Conservation (phyloP, 148 eudicot genomes). For the Chenopodium album region DNA sequence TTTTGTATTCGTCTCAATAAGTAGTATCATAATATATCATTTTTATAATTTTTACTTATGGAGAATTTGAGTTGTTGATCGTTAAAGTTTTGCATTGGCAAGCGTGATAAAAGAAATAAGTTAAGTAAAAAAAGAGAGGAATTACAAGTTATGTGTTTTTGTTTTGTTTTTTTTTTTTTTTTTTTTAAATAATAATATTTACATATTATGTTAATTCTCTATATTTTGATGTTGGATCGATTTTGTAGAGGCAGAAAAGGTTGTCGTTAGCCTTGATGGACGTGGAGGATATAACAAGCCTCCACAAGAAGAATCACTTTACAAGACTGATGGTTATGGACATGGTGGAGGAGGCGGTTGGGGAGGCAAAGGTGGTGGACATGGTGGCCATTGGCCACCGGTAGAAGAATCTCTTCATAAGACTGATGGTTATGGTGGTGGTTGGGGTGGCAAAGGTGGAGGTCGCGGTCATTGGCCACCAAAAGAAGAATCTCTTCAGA, state of each 20-base stretch:
- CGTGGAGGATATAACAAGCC: constrained; percentile 7
- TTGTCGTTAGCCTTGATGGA: not conserved
- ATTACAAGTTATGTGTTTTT: too few species aligned
- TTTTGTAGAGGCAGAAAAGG: not conserved
- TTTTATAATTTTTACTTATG: too few species aligned
- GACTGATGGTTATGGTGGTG: not conserved
- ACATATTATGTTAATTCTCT: not conserved
- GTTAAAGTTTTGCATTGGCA: too few species aligned
- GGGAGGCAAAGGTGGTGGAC: not conserved
- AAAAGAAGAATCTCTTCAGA: not conserved
- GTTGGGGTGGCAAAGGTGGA: not conserved
- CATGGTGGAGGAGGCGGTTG: not conserved
- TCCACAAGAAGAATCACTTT: too few species aligned
- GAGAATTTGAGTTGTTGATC: too few species aligned
- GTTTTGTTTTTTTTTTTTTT: too few species aligned
- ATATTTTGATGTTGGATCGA: not conserved
- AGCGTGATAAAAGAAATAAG: too few species aligned
- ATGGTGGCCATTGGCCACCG: not conserved
- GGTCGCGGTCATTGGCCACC: not conserved
- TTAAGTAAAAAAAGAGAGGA: too few species aligned
- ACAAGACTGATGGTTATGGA: not conserved
- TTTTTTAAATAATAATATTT: too few species aligned
- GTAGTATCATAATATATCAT: too few species aligned
- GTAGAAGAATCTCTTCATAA: too few species aligned
- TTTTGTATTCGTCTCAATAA: too few species aligned